phyloP scores from a whole-genome alignment of 208 protist genomes.

The Angomonas desouzai region DNA sequence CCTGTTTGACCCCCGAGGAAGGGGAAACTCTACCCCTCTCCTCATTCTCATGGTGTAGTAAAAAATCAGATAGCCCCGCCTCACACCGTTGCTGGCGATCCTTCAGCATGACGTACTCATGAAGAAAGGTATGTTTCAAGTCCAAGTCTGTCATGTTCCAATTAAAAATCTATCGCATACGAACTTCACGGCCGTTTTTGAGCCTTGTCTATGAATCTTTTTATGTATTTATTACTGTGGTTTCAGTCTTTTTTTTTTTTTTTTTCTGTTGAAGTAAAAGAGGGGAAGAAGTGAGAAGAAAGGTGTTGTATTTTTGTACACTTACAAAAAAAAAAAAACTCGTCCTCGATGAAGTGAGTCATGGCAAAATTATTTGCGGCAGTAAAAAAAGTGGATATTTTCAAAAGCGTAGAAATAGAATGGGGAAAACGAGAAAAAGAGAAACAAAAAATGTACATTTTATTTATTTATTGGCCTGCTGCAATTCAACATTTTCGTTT shows the following conservation, averaged over 20 bases:
- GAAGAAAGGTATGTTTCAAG: constrained; percentile 3
- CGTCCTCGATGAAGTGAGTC: not conserved
- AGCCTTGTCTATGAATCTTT: too few relatives aligned
- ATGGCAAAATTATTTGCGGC: not conserved
- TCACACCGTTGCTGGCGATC: not conserved
- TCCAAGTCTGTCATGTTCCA: not conserved
- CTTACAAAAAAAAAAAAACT: not conserved
- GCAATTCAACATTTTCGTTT: too few relatives aligned
- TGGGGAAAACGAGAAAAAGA: not conserved
- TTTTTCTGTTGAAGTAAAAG: not conserved
- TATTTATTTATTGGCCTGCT: too few relatives aligned
- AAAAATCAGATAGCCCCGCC: not conserved
- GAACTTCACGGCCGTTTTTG: too few relatives aligned
- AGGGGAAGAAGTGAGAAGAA: not conserved
- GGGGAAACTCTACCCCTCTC: not conserved
- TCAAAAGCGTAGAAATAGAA: too few relatives aligned
- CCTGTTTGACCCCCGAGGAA: not conserved
- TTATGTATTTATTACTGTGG: too few relatives aligned
- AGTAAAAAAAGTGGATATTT: too few relatives aligned
- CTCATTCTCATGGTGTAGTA: not conserved
- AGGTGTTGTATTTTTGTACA: not conserved
- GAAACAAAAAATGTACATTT: not conserved
- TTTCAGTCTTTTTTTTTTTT: too few relatives aligned
- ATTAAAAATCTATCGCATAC: not conserved
- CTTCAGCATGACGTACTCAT: not conserved